Evolutionary conservation across 2,329 filamentous ascomycete genomes (phyloP).

Genomic region (Fonsecaea nubica): DNA sequence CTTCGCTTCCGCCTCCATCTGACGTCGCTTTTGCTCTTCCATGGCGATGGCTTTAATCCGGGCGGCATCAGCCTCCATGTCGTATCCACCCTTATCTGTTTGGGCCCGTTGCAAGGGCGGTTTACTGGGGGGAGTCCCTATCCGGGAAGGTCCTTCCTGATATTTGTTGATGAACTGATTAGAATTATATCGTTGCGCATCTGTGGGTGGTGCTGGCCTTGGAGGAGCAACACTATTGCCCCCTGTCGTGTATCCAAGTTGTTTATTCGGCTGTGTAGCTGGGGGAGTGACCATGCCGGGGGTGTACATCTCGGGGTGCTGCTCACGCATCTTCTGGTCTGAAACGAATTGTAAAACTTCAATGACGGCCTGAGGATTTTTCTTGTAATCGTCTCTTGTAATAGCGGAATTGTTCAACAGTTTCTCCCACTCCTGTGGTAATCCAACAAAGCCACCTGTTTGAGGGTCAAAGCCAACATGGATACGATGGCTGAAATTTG

Average conservation of each 20-base stretch:
- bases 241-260: conserved; percentile 63
- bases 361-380: conserved; percentile 82
- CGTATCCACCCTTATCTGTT: conserved; percentile 49
- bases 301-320: conserved; percentile 67
- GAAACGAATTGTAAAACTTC: conserved; percentile 74
- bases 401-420: conserved; percentile 94
- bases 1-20: conserved; percentile 53
- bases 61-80: conserved; percentile 52
- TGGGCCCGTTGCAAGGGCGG: conserved; percentile 62
- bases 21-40: conserved; percentile 54
- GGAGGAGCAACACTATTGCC: conserved; percentile 70
- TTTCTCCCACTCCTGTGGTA: conserved; percentile 97
- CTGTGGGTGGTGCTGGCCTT: conserved; percentile 66
- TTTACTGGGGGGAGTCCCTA: conserved; percentile 52
- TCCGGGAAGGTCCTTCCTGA: conserved; percentile 42
- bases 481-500: conserved; percentile 95
- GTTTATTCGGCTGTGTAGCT: conserved; percentile 61
- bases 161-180: conserved; percentile 47
- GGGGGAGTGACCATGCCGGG: conserved; percentile 50
- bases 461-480: conserved; percentile 97
- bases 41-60: conserved; percentile 65
- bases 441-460: conserved; percentile 90
- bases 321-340: conserved; percentile 69
- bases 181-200: conserved; percentile 53
- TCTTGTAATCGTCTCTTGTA: conserved; percentile 97